These are phyloP conservation scores for Hirsutella rhossiliensis DNA, from an alignment of 2,329 filamentous ascomycete genomes.

Conservation along the genomic window DNA sequence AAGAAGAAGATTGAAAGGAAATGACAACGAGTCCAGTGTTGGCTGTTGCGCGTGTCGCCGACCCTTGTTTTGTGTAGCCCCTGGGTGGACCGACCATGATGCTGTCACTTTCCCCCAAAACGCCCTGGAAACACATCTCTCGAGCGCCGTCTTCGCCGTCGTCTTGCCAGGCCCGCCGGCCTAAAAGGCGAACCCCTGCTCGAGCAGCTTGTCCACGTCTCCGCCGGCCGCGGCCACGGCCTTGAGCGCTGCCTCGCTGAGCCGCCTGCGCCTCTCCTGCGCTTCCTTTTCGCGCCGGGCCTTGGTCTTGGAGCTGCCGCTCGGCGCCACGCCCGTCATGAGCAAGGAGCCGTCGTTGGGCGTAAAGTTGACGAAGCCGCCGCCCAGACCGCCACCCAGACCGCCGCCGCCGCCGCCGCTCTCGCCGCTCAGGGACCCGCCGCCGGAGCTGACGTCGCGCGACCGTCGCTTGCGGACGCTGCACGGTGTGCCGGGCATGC, in stretches of 20 bases:
- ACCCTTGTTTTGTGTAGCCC: background rate
- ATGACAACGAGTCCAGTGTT: background rate
- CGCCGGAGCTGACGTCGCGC: constrained; percentile 16
- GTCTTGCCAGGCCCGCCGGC: background rate
- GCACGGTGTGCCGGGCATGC: constrained; percentile 26
- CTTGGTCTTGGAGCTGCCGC: constrained; percentile 87
- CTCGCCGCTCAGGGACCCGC: background rate
- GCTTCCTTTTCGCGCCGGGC: constrained; percentile 84
- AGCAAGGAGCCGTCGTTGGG: constrained; percentile 66
- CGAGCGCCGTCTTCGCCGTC: background rate
- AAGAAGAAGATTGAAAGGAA: background rate
- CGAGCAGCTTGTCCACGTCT: constrained; percentile 42
- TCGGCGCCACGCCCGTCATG: constrained; percentile 82
- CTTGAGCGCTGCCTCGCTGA: constrained; percentile 57
- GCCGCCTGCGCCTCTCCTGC: constrained; percentile 56
- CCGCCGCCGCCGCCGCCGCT: constrained; percentile 10
- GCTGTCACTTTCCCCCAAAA: background rate
- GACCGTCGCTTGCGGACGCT: constrained; percentile 27
- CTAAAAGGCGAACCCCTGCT: constrained; percentile 36
- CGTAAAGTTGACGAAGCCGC: constrained; percentile 83
- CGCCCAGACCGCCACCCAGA: constrained; percentile 6
- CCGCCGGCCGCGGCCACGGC: constrained; percentile 61
- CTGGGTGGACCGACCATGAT: background rate
- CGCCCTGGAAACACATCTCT: background rate
- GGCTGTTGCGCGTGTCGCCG: background rate